Evolutionary conservation across 352 stramenopile species (phyloP).

Genomic region (Pythium vanterpoolii): DNA sequence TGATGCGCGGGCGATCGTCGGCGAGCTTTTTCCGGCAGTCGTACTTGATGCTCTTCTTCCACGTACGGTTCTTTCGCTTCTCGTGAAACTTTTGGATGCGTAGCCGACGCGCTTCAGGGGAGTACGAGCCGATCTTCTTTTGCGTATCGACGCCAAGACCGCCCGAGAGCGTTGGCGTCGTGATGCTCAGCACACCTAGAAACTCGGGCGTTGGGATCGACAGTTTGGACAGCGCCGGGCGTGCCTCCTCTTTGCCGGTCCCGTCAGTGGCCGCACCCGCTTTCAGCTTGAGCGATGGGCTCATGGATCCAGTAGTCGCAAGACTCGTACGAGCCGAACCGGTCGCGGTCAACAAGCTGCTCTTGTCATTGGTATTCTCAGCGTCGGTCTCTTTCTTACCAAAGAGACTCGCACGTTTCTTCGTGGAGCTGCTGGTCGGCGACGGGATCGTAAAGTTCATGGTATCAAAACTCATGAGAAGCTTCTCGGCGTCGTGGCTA

Average conservation of each 20-base stretch:
- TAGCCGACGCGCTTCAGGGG: conserved; percentile 88
- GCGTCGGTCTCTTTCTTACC: conserved; percentile 26
- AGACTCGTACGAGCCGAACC: not conserved
- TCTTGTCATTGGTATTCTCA: conserved; percentile 6
- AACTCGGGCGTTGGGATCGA: conserved; percentile 36
- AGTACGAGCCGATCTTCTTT: conserved; percentile 94
- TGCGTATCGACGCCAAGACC: conserved; percentile 16
- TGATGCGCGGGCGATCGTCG: conserved; percentile 92
- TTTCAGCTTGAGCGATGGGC: conserved; percentile 34
- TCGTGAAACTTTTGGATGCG: conserved; percentile 97
- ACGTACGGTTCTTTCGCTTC: conserved; percentile 96
- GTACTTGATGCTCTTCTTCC: conserved; percentile 99
- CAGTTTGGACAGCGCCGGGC: conserved; percentile 24
- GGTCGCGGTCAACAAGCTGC: not conserved
- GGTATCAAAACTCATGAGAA: conserved; percentile 87
- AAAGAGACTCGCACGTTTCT: conserved; percentile 41
- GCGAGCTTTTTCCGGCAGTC: conserved; percentile 98
- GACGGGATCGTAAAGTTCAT: conserved; percentile 84
- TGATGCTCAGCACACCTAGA: conserved; percentile 43
- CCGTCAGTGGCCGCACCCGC: conserved; percentile 32
- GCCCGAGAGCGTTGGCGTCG: conserved; percentile 17
- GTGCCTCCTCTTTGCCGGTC: conserved; percentile 33
- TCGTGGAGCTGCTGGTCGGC: conserved; percentile 57
- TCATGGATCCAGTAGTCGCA: conserved; percentile 24
- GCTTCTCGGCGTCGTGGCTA: conserved; percentile 57